Evolutionary conservation across 768 basidiomycete species (phyloP).

Genomic region (Suillus discolor): DNA sequence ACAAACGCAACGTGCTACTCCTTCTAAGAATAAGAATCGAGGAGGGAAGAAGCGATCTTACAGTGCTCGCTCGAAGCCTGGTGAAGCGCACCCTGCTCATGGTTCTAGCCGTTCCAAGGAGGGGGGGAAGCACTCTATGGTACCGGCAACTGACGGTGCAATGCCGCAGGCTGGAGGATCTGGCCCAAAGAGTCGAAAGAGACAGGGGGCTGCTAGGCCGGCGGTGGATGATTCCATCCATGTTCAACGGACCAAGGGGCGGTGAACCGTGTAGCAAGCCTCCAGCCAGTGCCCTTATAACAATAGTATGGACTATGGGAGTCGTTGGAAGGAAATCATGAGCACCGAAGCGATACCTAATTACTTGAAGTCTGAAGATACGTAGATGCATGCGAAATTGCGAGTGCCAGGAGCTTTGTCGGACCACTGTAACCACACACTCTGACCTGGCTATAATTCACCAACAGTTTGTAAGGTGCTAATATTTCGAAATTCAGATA

Average conservation of each 20-base stretch:
- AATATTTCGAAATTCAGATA: background rate
- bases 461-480: background rate
- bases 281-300: background rate
- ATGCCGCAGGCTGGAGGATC: background rate
- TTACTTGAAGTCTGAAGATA: background rate
- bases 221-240: background rate
- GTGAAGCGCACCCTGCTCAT: background rate
- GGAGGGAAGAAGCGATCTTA: background rate
- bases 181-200: background rate
- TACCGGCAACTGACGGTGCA: background rate
- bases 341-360: background rate
- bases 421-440: background rate
- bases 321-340: background rate
- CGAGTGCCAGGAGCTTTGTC: background rate
- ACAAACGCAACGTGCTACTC: background rate
- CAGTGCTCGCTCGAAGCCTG: background rate
- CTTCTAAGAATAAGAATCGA: background rate
- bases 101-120: background rate
- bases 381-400: background rate
- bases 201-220: background rate
- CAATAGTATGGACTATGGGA: background rate
- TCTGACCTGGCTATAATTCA: background rate
- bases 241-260: background rate
- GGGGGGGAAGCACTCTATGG: background rate
- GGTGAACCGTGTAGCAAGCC: background rate